Base-by-base conservation (phyloP, 164 flowering plant genomes). In the Chimonanthus praecox region DNA sequence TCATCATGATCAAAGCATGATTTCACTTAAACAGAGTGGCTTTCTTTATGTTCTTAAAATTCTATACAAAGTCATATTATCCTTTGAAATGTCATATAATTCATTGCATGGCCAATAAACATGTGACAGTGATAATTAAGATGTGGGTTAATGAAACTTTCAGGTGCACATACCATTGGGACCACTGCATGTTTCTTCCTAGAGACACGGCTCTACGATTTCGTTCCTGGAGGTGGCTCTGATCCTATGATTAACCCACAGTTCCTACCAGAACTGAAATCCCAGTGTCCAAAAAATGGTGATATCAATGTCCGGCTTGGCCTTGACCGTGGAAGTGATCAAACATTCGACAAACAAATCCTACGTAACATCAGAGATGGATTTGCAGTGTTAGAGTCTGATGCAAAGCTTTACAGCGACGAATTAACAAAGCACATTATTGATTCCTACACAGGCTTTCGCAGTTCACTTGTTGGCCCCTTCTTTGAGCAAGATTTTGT, bases 151-250 rank as follows among this genome's bases (percentile, higher is more conserved):
- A 54, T 10, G n/a, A 11, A 54, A 54, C 15, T 49, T 49, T 49
- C 89, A 92, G 97, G 85, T 70, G 97, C 95, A 67, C 97, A 92
- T 67, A 88, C 95, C 43, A 87, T 92, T 49, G 97, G 97, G 58
- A 90, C 94, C 45, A 87, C 97, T 4, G 95, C 97, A 48, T 92
- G 97, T 77, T 89, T 90, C 88, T 92, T 92, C 87, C 79, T 90
- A 88, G 81, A 78, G n/a, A 71, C 72, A 7, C 66, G 97, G 66
- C 88, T 90, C 8, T 92, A 92, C 88, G 72, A 81, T 70, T 92
- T 88, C 73, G 47, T 71, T 21, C 84, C 83, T 0, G 71, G 74
- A 0, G 85, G 82, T 0, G 88, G 87, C 47, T 79, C 95, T 2
- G 95, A 89, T 74, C 95, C 95, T 0, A 74, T 85, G 1, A 92